Base-by-base conservation (phyloP, 2,329 filamentous ascomycete species). In the Ilyonectria destructans region DNA sequence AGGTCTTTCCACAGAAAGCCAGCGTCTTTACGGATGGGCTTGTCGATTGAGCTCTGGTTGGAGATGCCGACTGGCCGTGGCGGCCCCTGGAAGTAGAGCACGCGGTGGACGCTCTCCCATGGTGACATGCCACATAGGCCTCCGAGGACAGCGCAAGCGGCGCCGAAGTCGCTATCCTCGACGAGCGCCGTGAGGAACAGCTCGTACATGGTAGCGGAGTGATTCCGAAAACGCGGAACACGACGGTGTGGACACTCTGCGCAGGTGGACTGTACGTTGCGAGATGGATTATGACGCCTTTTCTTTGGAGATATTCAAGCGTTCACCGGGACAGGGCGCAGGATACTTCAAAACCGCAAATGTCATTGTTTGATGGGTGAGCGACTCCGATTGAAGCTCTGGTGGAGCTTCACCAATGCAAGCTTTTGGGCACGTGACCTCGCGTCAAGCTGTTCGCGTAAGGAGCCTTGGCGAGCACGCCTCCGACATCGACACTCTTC, bases 111-210 rank as follows among this genome's bases (percentile, higher is more conserved):
- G 2, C 82, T 81, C 63, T 85, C 82, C 72, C 84, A 86, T 1
- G 88, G 84, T 2, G 82, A 80, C 85, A 89, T 90, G 73, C 85
- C 88, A 67, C 86, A 88, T 69, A 89, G 82, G 19, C 89, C 89
- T 65, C 87, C 83, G 7, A 92, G 79, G 10, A 92, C 82, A 1
- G 85, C 83, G 61, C 86, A 84, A 21, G 85, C 85, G 65, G 80
- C 83, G 56, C 81, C 78, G 40, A 88, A 81, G 71, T 89, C 86
- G 66, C 79, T 81, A 62, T 86, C 84, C 19, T 82, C 81, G 60
- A 91, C 83, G 52, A 85, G 77, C 10, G 87, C 84, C 4, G 88
- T 87, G 65, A 91, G 82, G 72, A 90, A 90, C 19, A 91, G 80
- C 77, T 91, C 88, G 74, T 89, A 86, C 88, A 90, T 90, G 58